Evolutionary conservation across 2,329 filamentous ascomycete species (phyloP), one percentile per base, ranked within the genome.

Genomic region (Aspergillus fijiensis): DNA sequence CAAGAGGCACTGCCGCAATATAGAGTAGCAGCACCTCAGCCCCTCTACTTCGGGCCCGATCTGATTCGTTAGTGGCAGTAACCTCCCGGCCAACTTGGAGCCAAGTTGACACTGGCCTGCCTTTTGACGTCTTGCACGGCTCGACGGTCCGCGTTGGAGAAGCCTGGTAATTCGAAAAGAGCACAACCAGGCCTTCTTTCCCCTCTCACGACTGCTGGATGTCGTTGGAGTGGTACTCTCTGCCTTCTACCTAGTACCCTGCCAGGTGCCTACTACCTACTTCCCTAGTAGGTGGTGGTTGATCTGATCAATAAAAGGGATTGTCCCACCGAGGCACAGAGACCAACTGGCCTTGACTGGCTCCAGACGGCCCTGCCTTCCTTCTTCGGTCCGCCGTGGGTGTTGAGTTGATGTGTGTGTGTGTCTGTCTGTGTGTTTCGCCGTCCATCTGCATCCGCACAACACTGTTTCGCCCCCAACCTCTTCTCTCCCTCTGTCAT

Each of bases 1-100:
- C 59, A 63, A 65, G 58, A 62, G 61, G 68, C 64, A 59, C 65
- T 67, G 67, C 61, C 63, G 64, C 65, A 62, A 65, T 65, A 45
- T 45, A 45, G 33, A 35, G 33, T 35, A 35, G 33, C 33, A 35
- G 39, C 39, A 45, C 39, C 39, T 45, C 61, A 63, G 66, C 62
- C 65, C 66, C 66, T 60, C 52, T 60, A 59, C 57, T 54, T 52
- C 62, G 62, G 60, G 61, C 65, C 59, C 63, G 65, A 66, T 68
- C 60, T 60, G 64, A 60, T 58, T 60, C 59, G 56, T 63, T 61
- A 68, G 67, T 69, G 65, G 57, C 65, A 64, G 63, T 59, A 58
- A 58, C 57, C 60, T 61, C 64, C 61, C 61, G 53, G 50, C 59
- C 58, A 56, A 58, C 51, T 62, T 58, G 53, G 68, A 64, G 62